Percentiles rank a stretch among this genome's conserved stretches.
Conservation (phyloP, 192 early-diverging fungal genomes). For the Backusella mclennaniae region DNA sequence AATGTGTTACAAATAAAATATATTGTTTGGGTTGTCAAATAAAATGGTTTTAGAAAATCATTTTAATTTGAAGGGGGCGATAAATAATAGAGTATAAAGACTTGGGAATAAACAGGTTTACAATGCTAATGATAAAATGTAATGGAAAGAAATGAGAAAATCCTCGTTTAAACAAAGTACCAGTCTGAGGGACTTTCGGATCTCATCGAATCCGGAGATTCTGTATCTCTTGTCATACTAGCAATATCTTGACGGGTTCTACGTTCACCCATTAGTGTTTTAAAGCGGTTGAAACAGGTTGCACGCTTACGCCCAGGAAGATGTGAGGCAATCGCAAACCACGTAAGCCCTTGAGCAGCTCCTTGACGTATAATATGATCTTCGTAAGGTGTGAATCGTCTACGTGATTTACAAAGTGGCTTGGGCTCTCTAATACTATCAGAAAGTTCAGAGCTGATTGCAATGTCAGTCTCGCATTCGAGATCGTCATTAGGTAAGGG, state of each 20-base stretch:
- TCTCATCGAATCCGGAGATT: background rate
- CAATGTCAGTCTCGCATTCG: too few species aligned
- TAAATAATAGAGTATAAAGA: background rate
- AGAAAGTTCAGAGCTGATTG: too few species aligned
- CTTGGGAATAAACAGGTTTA: too few species aligned
- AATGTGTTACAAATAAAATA: background rate
- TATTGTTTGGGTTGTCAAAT: background rate
- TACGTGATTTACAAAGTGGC: constrained; percentile 23
- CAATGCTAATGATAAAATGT: too few species aligned
- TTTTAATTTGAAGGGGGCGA: background rate
- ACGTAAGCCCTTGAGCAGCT: constrained; percentile 28
- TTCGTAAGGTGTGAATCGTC: constrained; percentile 30
- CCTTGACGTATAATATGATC: constrained; percentile 30
- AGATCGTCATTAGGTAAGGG: background rate
- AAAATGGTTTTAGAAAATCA: too few species aligned
- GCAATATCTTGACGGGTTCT: constrained; percentile 18
- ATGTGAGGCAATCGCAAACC: constrained; percentile 28
- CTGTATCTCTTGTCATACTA: background rate
- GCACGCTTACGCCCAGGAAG: constrained; percentile 34
- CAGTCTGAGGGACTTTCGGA: background rate
- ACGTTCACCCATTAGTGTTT: constrained; percentile 30
- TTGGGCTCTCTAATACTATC: too few species aligned
- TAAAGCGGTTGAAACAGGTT: constrained; percentile 35
- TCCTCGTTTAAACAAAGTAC: too few species aligned
- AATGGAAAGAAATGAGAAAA: too few species aligned